Base-by-base conservation (phyloP, 2,329 filamentous ascomycete genomes). In the Paecilomyces sp. region DNA sequence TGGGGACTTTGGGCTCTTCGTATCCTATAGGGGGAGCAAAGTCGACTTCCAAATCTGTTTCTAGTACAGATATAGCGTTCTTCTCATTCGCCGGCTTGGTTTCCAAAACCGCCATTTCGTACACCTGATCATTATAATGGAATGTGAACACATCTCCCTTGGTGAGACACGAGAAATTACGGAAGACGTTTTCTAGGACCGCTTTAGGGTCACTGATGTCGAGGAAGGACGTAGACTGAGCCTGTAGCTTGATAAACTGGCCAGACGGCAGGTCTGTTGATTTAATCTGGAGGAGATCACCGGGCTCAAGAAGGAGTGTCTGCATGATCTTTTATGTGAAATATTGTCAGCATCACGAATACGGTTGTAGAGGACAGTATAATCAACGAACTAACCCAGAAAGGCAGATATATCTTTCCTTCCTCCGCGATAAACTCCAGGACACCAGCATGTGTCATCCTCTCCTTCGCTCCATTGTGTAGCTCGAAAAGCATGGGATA, bases 401-500 rank as follows among this genome's bases (percentile, higher is more conserved):
- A 91, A 33, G 94, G 94, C 62, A 99, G 82, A 77, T 99, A 99
- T 58, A 95, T 92, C 73, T 94, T 90, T 56, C 94, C 94, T 76
- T 99, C 94, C 72, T 99, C 94, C 3, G 94, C 94, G 59, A 96
- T 94, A 72, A 99, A 99, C 76, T 99, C 94, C 64, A 99, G 77
- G 22, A 99, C 94, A 80, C 94, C 94, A 4, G 91, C 92, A 76
- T 99, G 94, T 28, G 93, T 94, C 72, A 89, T 88, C 73, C 83
- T 88, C 30, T 85, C 85, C 72, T 87, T 88, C 63, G 88, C 86
- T 25, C 92, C 92, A 72, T 97, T 99, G 68, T 91, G 89, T 65
- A 99, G 83, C 83, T 99, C 93, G 80, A 99, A 96, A 65, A 97
- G 85, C 81, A 99, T 90, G 7, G 94, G 94, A 80, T 96, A 99